Evolutionary conservation across 148 eudicot genomes (phyloP).

Genomic region (Chenopodium album): DNA sequence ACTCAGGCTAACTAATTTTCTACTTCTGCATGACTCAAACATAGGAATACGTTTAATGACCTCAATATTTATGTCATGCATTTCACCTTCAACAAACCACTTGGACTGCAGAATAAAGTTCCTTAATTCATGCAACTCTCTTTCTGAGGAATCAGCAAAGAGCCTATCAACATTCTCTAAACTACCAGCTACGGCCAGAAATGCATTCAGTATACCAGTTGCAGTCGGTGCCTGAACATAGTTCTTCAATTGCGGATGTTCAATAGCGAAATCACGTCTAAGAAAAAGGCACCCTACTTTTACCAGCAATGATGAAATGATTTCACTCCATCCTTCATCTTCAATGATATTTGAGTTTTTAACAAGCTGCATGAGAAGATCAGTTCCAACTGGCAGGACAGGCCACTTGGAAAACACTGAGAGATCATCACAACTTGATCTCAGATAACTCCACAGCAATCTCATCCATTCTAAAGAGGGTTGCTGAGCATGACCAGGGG

Average conservation of each 20-base stretch:
- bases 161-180: conserved; percentile 56
- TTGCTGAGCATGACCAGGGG: conserved; percentile 65
- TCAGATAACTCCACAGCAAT: conserved; percentile 74
- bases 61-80: conserved; percentile 53
- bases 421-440: conserved; percentile 68
- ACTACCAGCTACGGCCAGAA: conserved; percentile 56
- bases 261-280: conserved; percentile 60
- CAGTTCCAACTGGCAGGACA: conserved; percentile 80
- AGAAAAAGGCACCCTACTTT: conserved; percentile 82
- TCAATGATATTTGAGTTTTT: conserved; percentile 78
- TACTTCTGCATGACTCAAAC: conserved; percentile 82
- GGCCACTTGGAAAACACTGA: conserved; percentile 89
- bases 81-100: conserved; percentile 74
- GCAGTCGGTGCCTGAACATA: conserved; percentile 90
- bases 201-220: conserved; percentile 71
- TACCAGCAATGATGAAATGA: conserved; percentile 69
- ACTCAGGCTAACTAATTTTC: conserved; percentile 64
- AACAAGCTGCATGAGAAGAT: conserved; percentile 71
- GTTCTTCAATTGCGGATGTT: conserved; percentile 64
- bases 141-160: conserved; percentile 74
- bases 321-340: conserved; percentile 98
- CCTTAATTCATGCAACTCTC: conserved; percentile 85
- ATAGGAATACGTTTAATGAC: conserved; percentile 76
- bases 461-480: conserved; percentile 91
- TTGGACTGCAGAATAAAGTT: conserved; percentile 92